Percentiles rank a stretch among this genome's conserved stretches.
phyloP scores from a whole-genome alignment of 257 asterid species.

The Solanum microdontum region DNA sequence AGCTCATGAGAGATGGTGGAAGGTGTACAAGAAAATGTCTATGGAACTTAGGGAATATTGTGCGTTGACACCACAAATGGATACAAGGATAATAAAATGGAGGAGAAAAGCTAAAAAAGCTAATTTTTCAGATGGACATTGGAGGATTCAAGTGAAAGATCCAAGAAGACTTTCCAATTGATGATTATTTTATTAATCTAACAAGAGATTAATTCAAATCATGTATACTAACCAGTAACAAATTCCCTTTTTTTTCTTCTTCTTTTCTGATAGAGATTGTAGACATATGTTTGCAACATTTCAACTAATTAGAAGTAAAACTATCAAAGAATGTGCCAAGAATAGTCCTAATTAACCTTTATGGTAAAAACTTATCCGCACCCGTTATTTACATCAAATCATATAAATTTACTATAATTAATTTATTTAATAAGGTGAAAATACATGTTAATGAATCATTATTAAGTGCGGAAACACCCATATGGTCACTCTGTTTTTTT shows the following conservation, averaged over 20 bases:
- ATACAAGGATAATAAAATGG: conserved; percentile 11
- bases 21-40: conserved; percentile 36
- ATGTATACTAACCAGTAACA: neutral
- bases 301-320: neutral
- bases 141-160: conserved; percentile 48
- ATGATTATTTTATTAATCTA: neutral
- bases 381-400: neutral
- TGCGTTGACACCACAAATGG: conserved; percentile 26
- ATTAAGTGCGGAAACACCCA: neutral
- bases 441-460: neutral
- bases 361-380: neutral
- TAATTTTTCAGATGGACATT: conserved; percentile 37
- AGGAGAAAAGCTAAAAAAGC: conserved; percentile 27
- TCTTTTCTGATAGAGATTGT: neutral
- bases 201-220: neutral
- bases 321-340: neutral
- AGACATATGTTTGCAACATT: neutral
- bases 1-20: conserved; percentile 58
- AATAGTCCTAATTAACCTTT: neutral
- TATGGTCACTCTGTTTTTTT: neutral
- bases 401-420: neutral
- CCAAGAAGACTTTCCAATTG: conserved; percentile 16
- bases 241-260: neutral
- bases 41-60: conserved; percentile 30
- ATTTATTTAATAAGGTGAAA: neutral